Base-by-base conservation (phyloP, 164 flowering plant species). In the Akebia trifoliata region DNA sequence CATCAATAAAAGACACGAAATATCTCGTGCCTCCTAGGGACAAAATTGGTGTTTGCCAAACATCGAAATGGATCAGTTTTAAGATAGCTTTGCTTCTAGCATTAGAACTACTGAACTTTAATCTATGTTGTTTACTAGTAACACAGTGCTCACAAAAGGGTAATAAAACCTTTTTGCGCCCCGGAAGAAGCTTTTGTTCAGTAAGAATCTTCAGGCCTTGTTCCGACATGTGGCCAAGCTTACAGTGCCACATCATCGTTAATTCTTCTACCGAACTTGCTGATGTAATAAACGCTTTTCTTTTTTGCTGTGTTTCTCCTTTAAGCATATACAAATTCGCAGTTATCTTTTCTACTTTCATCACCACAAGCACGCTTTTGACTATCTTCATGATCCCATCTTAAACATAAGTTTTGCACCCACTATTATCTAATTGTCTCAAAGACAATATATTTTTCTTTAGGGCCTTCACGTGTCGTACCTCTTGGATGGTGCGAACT, bases 11-110 rank as follows among this genome's bases (percentile, higher is more conserved):
- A n/a, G n/a, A n/a, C n/a, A n/a, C n/a, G n/a, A n/a, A n/a, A n/a
- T n/a, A n/a, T n/a, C n/a, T n/a, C n/a, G n/a, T n/a, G n/a, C 67
- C 47, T 56, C 67, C 43, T 46, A 48, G 47, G 36, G 61, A 48
- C 10, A 36, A 1, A 0, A 46, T 31, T 8, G 40, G 61, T 63
- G 67, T 3, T 49, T 56, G n/a, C 14, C 67, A 54, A 38, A 38
- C 43, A 12, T 38, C 43, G 2, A 18, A 38, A 38, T 9, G 43
- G n/a, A 38, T 9, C 14, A 38, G 1, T 3, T 48, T 61, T 36
- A 56, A 12, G 17, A 63, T 56, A 3, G 1, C 14, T 34, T 62
- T 62, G 1, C 52, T 61, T n/a, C 26, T 50, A 18, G 48, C n/a
- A n/a, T n/a, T n/a, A n/a, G n/a, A n/a, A n/a, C n/a, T n/a, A n/a